Conservation (phyloP, 441 rosid species). For the Flueggea neowawraea region DNA sequence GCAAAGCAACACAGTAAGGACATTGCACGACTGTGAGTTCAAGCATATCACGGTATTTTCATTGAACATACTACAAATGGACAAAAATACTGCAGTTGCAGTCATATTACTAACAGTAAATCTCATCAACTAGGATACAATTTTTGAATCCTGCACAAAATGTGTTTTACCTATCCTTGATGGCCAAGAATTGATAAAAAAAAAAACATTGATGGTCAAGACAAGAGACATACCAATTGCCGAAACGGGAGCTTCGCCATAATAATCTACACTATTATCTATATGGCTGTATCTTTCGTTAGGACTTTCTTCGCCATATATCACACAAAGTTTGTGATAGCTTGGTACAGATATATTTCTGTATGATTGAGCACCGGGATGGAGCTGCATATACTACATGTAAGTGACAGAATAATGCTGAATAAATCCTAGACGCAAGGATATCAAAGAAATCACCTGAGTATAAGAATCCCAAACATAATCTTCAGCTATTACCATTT, state of each 20-base stretch:
- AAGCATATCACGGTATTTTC: no score
- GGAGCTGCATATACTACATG: slow-evolving; percentile 28
- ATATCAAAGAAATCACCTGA: slow-evolving; percentile 22
- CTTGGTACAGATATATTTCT: slow-evolving; percentile 34
- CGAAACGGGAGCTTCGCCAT: slow-evolving; percentile 18
- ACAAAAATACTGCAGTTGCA: no score
- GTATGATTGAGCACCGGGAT: slow-evolving; percentile 34
- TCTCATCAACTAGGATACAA: no score
- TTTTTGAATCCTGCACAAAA: no score
- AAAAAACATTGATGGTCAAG: slow-evolving; percentile 12
- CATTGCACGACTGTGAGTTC: no score
- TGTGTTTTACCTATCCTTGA: no score
- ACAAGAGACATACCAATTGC: slow-evolving; percentile 30
- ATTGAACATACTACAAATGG: no score
- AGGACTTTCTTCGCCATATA: slow-evolving; percentile 41
- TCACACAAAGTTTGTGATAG: slow-evolving; percentile 46
- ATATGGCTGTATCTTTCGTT: slow-evolving; percentile 21
- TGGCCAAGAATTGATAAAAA: no score
- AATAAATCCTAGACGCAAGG: background rate
- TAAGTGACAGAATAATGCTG: slow-evolving; percentile 10
- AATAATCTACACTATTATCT: slow-evolving; percentile 17
- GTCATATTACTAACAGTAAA: no score
- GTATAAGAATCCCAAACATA: slow-evolving; percentile 39
- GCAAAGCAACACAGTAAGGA: no score
- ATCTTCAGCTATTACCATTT: slow-evolving; percentile 42